Evolutionary conservation across 2,329 filamentous ascomycete species (phyloP).

Genomic region (Neonectria sp.): DNA sequence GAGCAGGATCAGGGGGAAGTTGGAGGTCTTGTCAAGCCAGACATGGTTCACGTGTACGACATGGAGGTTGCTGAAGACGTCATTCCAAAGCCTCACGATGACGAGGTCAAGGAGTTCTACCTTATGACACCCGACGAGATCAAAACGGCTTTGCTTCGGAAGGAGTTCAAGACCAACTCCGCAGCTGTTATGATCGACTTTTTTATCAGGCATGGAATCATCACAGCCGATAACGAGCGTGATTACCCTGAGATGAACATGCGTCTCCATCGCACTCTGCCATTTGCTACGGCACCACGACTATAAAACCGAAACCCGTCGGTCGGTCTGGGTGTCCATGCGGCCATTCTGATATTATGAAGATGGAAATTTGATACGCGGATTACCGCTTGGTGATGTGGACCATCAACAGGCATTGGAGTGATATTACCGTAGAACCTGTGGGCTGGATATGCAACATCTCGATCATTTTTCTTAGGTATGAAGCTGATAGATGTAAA

Average conservation of each 20-base stretch:
- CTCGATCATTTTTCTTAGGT: no score
- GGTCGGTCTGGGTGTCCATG: no score
- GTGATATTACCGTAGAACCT: no score
- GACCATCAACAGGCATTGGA: neutral
- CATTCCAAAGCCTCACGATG: slow-evolving; percentile 17
- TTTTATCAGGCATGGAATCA: slow-evolving; percentile 18
- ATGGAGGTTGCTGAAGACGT: slow-evolving; percentile 15
- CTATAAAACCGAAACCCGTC: neutral
- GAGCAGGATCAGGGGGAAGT: slow-evolving; percentile 7
- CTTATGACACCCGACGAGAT: slow-evolving; percentile 12
- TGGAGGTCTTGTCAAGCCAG: slow-evolving; percentile 16
- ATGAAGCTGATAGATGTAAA: no score
- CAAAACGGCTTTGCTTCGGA: slow-evolving; percentile 4
- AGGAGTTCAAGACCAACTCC: slow-evolving; percentile 20
- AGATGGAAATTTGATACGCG: no score
- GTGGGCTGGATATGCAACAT: no score
- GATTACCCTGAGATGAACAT: slow-evolving; percentile 12
- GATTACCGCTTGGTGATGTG: neutral
- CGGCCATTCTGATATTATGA: no score
- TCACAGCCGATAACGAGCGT: slow-evolving; percentile 15
- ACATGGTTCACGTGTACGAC: slow-evolving; percentile 21
- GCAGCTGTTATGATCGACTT: slow-evolving; percentile 24
- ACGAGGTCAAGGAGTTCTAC: slow-evolving; percentile 17
- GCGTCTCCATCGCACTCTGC: slow-evolving; percentile 17
- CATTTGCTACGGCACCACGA: slow-evolving; percentile 10